Evolutionary conservation across 2,329 filamentous ascomycete genomes (phyloP).

Genomic region (Colletotrichum tropicale): DNA sequence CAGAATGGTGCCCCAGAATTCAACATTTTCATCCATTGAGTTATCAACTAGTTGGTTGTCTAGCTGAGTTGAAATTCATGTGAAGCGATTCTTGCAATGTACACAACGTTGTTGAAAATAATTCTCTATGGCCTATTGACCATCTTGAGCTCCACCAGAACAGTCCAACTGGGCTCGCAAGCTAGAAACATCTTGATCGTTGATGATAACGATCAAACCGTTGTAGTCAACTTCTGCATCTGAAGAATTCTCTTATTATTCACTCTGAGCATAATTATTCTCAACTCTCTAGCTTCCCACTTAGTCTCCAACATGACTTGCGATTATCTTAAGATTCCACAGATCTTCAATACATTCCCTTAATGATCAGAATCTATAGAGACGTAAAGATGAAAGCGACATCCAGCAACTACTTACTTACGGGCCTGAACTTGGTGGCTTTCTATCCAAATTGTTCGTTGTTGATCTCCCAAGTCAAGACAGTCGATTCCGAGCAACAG

Average conservation of each 20-base stretch:
- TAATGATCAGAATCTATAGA: neutral
- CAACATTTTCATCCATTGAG: neutral
- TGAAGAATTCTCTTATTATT: too few species aligned
- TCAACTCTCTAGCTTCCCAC: neutral
- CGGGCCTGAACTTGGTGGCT: neutral
- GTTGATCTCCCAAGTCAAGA: neutral
- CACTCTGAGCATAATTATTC: too few species aligned
- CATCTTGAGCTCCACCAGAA: neutral
- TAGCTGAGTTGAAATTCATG: neutral
- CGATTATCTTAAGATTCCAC: neutral
- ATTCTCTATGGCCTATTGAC: neutral
- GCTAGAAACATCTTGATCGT: neutral
- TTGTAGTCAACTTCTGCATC: rapidly evolving
- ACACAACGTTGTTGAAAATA: neutral
- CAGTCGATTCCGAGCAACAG: neutral
- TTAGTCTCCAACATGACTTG: neutral
- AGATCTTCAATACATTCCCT: neutral
- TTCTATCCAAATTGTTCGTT: neutral
- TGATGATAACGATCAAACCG: rapidly evolving
- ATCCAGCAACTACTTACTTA: neutral
- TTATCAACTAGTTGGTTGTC: neutral
- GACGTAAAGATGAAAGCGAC: neutral
- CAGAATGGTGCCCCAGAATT: too few species aligned
- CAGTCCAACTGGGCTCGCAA: neutral
- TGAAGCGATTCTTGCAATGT: neutral